These are phyloP conservation scores for Fomitopsis pinicola DNA, from an alignment of 1,284 basidiomycete genomes.

Conservation along the genomic window DNA sequence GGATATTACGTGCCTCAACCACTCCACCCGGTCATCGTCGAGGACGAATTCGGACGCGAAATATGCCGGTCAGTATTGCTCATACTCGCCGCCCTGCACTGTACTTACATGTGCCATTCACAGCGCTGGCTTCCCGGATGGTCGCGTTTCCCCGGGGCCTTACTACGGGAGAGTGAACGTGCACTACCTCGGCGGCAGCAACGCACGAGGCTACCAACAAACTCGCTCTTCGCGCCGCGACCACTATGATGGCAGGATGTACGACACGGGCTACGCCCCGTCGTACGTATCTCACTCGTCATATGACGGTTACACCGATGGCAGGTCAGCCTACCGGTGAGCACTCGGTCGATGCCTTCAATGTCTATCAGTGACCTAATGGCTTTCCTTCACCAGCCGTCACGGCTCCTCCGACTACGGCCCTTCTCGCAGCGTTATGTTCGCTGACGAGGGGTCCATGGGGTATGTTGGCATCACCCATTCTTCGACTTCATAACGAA, in stretches of 20 bases:
- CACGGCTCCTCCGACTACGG: not conserved
- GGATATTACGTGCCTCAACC: constrained; percentile 24
- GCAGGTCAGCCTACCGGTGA: not conserved
- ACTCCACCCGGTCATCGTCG: constrained; percentile 26
- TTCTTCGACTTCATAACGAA: not conserved
- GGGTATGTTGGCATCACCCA: not conserved
- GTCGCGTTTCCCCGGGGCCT: constrained; percentile 4
- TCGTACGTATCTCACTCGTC: not conserved
- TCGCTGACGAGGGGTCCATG: not conserved
- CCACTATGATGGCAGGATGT: not conserved
- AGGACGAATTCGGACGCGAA: constrained; percentile 27
- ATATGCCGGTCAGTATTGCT: constrained; percentile 21
- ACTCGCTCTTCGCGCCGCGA: constrained; percentile 10
- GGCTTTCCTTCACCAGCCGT: not conserved
- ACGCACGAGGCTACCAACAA: constrained; percentile 4
- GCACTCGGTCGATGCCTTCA: not conserved
- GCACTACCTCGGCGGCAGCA: not conserved
- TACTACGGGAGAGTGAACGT: not conserved
- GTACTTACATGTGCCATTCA: not conserved
- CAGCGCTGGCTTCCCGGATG: constrained; percentile 25
- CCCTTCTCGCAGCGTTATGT: not conserved
- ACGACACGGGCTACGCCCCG: not conserved
- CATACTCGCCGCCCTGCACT: not conserved
- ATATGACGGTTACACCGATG: constrained; percentile 4
- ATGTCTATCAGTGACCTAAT: not conserved